Evolutionary conservation across 2,329 filamentous ascomycete species (phyloP).

Genomic region (Pseudogymnoascus sp.): DNA sequence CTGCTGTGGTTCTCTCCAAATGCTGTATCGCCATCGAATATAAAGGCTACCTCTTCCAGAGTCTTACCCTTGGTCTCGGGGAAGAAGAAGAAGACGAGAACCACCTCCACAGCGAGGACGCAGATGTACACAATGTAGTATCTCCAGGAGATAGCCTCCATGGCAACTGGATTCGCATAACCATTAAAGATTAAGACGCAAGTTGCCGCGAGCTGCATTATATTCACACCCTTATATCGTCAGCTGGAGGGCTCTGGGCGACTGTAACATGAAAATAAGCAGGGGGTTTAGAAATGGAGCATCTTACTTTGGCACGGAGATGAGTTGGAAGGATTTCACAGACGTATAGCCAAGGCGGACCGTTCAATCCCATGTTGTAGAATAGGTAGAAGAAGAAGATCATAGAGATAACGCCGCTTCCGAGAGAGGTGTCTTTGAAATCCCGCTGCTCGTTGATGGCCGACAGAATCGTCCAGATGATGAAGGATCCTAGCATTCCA

Average conservation of each 20-base stretch:
- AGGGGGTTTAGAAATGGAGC: too few species aligned
- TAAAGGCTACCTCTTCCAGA: slow-evolving; percentile 15
- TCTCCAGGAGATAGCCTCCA: slow-evolving; percentile 28
- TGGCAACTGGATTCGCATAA: slow-evolving; percentile 35
- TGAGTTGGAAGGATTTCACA: neutral
- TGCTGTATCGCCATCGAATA: slow-evolving; percentile 19
- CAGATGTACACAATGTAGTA: slow-evolving; percentile 21
- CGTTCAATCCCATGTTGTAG: neutral
- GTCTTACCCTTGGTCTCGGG: slow-evolving; percentile 16
- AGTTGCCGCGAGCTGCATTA: slow-evolving; percentile 20
- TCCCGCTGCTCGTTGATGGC: slow-evolving; percentile 15
- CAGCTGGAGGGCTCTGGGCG: too few species aligned
- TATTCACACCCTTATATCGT: neutral
- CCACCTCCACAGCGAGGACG: slow-evolving; percentile 11
- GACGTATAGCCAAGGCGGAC: neutral
- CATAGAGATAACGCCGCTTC: slow-evolving; percentile 29
- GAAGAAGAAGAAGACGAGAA: slow-evolving; percentile 15
- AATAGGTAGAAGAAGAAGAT: slow-evolving; percentile 29
- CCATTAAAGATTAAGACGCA: slow-evolving; percentile 31
- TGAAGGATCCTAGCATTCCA: slow-evolving; percentile 29
- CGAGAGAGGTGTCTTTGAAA: slow-evolving; percentile 18
- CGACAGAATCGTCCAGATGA: slow-evolving; percentile 18
- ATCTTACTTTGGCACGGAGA: neutral
- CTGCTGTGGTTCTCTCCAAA: neutral
- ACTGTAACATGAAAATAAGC: too few species aligned